Conservation (phyloP, 495 filamentous ascomycete species). For the Penicillium arizonense region DNA sequence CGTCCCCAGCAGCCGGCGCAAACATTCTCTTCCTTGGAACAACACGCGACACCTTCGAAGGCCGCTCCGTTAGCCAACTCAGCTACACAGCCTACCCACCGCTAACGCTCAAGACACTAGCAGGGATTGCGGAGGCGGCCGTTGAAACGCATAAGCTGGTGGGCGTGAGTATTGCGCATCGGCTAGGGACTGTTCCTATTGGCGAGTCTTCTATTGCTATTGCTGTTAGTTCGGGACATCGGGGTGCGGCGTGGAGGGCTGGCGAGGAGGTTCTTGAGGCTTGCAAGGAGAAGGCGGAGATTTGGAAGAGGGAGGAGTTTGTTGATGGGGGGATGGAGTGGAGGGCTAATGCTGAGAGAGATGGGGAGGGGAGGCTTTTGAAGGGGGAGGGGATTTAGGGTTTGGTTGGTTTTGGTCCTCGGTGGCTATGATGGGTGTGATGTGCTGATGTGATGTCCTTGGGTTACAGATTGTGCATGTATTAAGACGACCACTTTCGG, state of each 20-base stretch:
- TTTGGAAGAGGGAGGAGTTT: slow-evolving; percentile 97
- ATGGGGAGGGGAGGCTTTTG: slow-evolving; percentile 38
- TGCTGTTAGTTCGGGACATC: slow-evolving; percentile 80
- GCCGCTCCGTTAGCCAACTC: slow-evolving; percentile 71
- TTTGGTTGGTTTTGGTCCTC: not conserved
- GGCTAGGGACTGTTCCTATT: slow-evolving; percentile 83
- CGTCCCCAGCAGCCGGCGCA: slow-evolving; percentile 79
- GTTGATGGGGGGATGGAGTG: slow-evolving; percentile 76
- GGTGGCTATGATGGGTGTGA: not conserved
- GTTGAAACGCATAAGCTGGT: slow-evolving; percentile 58
- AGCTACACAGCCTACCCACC: slow-evolving; percentile 80
- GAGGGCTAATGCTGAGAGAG: slow-evolving; percentile 86
- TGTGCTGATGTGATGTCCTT: not conserved
- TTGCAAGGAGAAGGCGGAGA: slow-evolving; percentile 82
- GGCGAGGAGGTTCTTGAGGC: slow-evolving; percentile 88
- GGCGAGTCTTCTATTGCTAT: slow-evolving; percentile 91
- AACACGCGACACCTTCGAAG: slow-evolving; percentile 79
- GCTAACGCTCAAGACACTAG: slow-evolving; percentile 73
- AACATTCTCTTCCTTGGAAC: slow-evolving; percentile 88
- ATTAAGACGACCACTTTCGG: no score
- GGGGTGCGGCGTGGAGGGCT: slow-evolving; percentile 83
- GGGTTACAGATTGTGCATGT: not conserved
- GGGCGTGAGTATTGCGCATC: slow-evolving; percentile 77
- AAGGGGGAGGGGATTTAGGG: not conserved
- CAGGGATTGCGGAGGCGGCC: slow-evolving; percentile 61